Base-by-base conservation (phyloP, 163 green algal species). In the Scenedesmus sp. region DNA sequence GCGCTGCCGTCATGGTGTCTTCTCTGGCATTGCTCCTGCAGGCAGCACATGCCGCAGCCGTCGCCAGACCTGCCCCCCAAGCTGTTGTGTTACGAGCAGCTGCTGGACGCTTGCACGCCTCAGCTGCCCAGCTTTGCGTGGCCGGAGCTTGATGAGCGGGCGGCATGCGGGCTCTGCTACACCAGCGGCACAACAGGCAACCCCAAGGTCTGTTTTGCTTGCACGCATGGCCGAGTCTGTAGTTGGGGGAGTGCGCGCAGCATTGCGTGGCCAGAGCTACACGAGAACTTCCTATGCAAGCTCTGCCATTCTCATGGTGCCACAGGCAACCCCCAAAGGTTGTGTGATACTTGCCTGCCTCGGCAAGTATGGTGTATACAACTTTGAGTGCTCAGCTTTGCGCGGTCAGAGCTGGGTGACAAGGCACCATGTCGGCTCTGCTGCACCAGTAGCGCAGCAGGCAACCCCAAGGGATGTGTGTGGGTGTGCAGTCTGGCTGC, bases 401-500 rank as follows among this genome's bases (percentile, higher is more conserved):
- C 51, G 13, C 97, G 96, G 94, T 53, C 86, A 15, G n/a, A 83
- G 18, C 37, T 93, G 20, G 88, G 96, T 81, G 96, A 98, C 90
- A 90, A 95, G n/a, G n/a, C n/a, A n/a, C n/a, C 43, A 70, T 97
- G 92, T 87, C 96, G 96, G 24, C 93, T 98, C 73, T 98, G 96
- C 94, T 98, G 97, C 94, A 98, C 96, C 20, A 92, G 46, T 37
- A 96, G 96, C 35, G 98, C 96, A 0, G 98, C 95, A 3, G 95
- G 96, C n/a, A n/a, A n/a, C n/a, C n/a, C n/a, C n/a, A n/a, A n/a
- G n/a, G n/a, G n/a, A n/a, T n/a, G 46, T 53, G 46, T 53, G 46
- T 6, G 6, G 46, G 6, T 53, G 46, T 10, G 46, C 46, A 53
- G 46, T 10, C 46, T 16, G 46, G 10, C 46, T 53, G 46, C 46